These are phyloP conservation scores for Primulina huaijiensis DNA, from an alignment of 257 asterid genomes.

Conservation along the genomic window DNA sequence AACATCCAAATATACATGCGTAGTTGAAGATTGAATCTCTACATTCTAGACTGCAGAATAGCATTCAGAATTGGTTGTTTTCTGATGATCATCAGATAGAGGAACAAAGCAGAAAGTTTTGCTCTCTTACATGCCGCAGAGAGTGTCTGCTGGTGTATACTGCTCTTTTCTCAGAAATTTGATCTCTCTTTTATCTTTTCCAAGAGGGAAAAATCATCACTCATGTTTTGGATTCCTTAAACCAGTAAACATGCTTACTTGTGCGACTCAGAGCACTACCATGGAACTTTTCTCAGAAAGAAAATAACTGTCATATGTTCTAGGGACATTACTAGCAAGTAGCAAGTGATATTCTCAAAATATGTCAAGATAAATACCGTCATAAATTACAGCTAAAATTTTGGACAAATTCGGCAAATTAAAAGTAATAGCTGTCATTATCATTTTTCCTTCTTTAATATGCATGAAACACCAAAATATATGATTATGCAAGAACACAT, in stretches of 20 bases:
- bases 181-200: background rate
- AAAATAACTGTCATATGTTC: background rate
- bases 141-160: background rate
- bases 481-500: slow-evolving; percentile 14
- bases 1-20: slow-evolving; percentile 70
- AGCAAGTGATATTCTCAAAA: background rate
- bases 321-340: background rate
- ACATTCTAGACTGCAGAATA: slow-evolving; percentile 35
- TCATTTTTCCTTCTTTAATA: slow-evolving; percentile 16
- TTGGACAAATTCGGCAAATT: background rate
- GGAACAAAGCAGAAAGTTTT: slow-evolving; percentile 8
- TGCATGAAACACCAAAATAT: slow-evolving; percentile 22
- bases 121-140: background rate
- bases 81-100: slow-evolving; percentile 10
- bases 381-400: background rate
- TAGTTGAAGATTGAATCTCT: slow-evolving; percentile 45
- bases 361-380: background rate
- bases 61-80: slow-evolving; percentile 20
- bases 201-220: background rate
- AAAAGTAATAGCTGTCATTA: slow-evolving; percentile 16
- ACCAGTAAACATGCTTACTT: background rate
- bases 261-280: background rate
- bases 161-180: background rate
- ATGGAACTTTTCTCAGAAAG: background rate
- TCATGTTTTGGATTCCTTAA: background rate